Evolutionary conservation across 352 stramenopile species (phyloP), one percentile per base, ranked within the genome.

Genomic region (Phytopythium mirpurense): DNA sequence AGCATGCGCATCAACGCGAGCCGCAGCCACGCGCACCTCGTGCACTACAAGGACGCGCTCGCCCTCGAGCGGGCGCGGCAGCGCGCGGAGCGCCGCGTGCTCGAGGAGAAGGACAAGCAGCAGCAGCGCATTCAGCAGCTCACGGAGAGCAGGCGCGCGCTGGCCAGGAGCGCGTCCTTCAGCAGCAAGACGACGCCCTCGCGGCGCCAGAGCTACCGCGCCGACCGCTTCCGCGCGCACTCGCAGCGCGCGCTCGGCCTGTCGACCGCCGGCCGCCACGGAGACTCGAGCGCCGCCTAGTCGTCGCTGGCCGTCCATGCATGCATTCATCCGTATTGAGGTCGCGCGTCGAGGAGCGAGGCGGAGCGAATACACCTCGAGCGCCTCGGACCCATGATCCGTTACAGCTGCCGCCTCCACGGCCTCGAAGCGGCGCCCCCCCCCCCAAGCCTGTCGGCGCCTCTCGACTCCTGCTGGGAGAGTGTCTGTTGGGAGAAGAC

Each of bases 1-100:
- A 90, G 78, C 57, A 89, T 90, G 78, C 80, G 78, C 40, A 87
- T 89, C 56, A 90, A 89, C 53, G 67, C 72, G 31, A 83, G 74
- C 27, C 78, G 80, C 40, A 87, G 69, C 37, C 67, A 83, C n/a
- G 75, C 78, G 18, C 76, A 90, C 43, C 60, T 87, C 2, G 72
- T 88, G 14, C 80, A 88, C 34, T 86, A 83, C 57, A 78, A 83
- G 24, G 80, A 88, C 37, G 64, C 78, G 44, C 57, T 77, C 38
- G 67, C 78, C 16, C 60, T 88, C 27, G 41, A 67, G 29, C 73
- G 70, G 5, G 72, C 77, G 11, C 59, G 75, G 5, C 72, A 83
- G 44, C 73, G 73, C 31, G 80, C 78, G 9, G 80, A 90, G 49
- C 75, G 72, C 35, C 78, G 78, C 36, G 72, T 89, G 14, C 75